Evolutionary conservation across 371 early-diverging fungal species (phyloP), one percentile per base, ranked within the genome.

Genomic region (Choanephora cucurbitarum): DNA sequence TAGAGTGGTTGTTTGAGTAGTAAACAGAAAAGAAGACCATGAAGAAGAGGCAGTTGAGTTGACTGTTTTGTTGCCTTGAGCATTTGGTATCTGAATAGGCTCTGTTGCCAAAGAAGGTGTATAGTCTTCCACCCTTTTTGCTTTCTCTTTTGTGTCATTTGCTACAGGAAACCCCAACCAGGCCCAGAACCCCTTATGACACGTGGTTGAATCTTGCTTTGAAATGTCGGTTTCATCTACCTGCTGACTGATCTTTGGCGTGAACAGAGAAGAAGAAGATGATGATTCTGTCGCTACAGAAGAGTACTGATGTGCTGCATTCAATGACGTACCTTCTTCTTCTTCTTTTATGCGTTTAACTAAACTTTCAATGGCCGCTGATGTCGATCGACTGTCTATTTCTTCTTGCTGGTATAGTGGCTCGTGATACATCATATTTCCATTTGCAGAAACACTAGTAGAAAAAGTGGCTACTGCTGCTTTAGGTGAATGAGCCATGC

Each of bases 381-480:
- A 49, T 49, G 28, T 28, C 15, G 19, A 49, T 19, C 18, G 24
- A 28, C 3, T 18, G 15, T 15, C 18, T 41, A 11, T 34, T 28
- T 54, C 48, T 34, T 43, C 24, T 19, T 44, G 8, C 33, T 45
- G 18, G 23, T 44, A n/a, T 10, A 22, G 31, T 6, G 49, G 44
- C 18, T 37, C 2, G 19, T 58, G 42, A 17, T 14, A 23, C 23
- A 40, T 24, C 8, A 58, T 48, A 18, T 52, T 56, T 6, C 66
- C 69, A 62, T 42, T 61, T 13, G 47, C 69, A 19, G 66, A 65
- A 0, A 69, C 54, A 24, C 66, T 56, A 9, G 66, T 69, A 11
- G 69, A 52, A 28, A 49, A 62, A 31, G 62, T 24, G 18, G 62
- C 59, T 14, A 57, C 54, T 3, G 62, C 61, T 5, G 58, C 60